phyloP scores from a whole-genome alignment of 75 land plant species.

The Pinus albicaulis region DNA sequence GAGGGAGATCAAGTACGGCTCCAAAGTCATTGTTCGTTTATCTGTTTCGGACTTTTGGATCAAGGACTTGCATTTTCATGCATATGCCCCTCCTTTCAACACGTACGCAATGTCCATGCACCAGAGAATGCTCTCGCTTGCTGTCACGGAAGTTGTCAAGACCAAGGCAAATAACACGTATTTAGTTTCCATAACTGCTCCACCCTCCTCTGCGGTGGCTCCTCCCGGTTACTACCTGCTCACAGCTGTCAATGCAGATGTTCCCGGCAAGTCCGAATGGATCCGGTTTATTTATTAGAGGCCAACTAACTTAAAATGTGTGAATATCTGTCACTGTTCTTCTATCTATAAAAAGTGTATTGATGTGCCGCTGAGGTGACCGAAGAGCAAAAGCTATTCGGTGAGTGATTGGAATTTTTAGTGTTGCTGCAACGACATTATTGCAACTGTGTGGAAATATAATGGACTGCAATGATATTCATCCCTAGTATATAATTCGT shows the following conservation, averaged over 20 bases:
- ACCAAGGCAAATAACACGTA: not conserved
- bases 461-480: too few species aligned
- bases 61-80: slow-evolving; percentile 9
- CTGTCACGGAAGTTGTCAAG: not conserved
- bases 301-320: too few species aligned
- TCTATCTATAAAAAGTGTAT: too few species aligned
- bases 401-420: too few species aligned
- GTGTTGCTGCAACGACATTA: too few species aligned
- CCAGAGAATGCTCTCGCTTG: slow-evolving; percentile 54
- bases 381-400: too few species aligned
- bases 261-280: slow-evolving; percentile 31
- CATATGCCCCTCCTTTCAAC: slow-evolving; percentile 49
- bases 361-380: too few species aligned
- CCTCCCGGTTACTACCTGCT: slow-evolving; percentile 33
- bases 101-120: slow-evolving; percentile 64
- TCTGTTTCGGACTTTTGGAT: not conserved
- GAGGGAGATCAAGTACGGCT: too few species aligned
- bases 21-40: too few species aligned
- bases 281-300: slow-evolving; percentile 4
- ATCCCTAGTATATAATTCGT: too few species aligned
- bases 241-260: slow-evolving; percentile 13
- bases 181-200: slow-evolving; percentile 6
- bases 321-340: too few species aligned
- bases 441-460: too few species aligned
- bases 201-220: slow-evolving; percentile 13